A percentile compares a stretch with the other conserved stretches of the same genome.
phyloP scores from a whole-genome alignment of 2,329 filamentous ascomycete species.

The Zymoseptoria tritici region DNA sequence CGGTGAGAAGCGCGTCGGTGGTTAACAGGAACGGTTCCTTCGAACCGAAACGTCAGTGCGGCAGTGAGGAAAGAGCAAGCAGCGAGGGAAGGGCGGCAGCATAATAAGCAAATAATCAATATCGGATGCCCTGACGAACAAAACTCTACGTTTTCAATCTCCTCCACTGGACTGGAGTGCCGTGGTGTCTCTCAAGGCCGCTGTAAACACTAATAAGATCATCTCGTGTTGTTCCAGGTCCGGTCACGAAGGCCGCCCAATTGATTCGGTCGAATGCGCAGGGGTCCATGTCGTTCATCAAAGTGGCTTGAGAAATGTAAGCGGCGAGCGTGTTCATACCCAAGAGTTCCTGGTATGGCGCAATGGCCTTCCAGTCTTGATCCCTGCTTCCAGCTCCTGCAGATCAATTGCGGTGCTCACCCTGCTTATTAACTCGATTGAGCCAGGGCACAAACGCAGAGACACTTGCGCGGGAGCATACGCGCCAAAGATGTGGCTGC shows the following conservation, averaged over 20 bases:
- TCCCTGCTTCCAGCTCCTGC: neutral
- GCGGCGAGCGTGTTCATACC: neutral
- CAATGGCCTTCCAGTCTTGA: neutral
- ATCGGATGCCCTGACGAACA: neutral
- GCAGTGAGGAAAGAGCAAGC: neutral
- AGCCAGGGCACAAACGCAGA: neutral
- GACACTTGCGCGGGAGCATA: neutral
- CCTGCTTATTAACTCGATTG: neutral
- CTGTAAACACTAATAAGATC: neutral
- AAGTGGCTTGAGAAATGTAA: neutral
- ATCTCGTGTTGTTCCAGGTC: neutral
- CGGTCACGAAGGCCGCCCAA: neutral
- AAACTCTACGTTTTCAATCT: neutral
- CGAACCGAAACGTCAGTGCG: neutral
- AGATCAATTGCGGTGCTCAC: neutral
- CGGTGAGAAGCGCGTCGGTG: too few relatives aligned
- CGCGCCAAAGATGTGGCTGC: neutral
- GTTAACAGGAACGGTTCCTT: too few relatives aligned
- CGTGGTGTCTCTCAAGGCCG: neutral
- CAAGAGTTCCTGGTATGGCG: neutral
- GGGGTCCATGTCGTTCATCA: neutral
- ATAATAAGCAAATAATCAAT: neutral
- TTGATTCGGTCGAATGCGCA: neutral
- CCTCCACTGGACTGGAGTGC: neutral
- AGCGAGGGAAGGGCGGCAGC: neutral